Base-by-base conservation (phyloP, 2,329 filamentous ascomycete species). In the Phialocephala subalpina region DNA sequence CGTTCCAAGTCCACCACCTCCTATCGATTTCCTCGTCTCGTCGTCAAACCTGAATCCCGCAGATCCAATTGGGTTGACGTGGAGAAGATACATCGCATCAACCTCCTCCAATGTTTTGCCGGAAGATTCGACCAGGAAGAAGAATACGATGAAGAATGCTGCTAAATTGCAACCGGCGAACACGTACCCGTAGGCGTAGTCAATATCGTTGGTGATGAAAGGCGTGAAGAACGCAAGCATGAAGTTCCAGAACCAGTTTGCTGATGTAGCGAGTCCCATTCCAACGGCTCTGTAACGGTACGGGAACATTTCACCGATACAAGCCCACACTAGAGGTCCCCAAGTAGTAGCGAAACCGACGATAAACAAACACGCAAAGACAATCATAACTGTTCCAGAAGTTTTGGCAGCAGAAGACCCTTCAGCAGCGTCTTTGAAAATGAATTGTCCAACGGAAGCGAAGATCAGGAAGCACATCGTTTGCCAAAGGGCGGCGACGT, bases 201-300 rank as follows among this genome's bases (percentile, higher is more conserved):
- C 86, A 62, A 94, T 94, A 3, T 86, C 85, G 0, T 82, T 80
- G 0, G 89, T 91, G 75, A 94, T 94, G 78, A 93, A 94, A 1
- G 92, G 90, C 0, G 92, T 93, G 81, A 93, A 93, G 81, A 94
- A 94, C 0, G 87, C 87, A 69, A 92, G 82, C 67, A 89, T 77
- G 78, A 94, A 94, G 77, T 93, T 92, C 88, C 89, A 92, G 36
- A 83, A 80, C 88, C 88, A 90, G 77, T 90, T 90, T 71, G 83
- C 84, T 0, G 86, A 83, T 0, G 87, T 90, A 0, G 86, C 83
- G 1, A 90, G 75, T 1, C 86, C 86, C 82, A 89, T 89, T 35
- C 82, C 85, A 73, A 84, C 84, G 2, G 86, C 86, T 42, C 87
- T 82, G 73, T 89, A 89, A 16, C 87, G 81, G 12, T 85, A 86